Conservation (phyloP, 2,329 filamentous ascomycete species). For the Hymenoscyphus albidus region DNA sequence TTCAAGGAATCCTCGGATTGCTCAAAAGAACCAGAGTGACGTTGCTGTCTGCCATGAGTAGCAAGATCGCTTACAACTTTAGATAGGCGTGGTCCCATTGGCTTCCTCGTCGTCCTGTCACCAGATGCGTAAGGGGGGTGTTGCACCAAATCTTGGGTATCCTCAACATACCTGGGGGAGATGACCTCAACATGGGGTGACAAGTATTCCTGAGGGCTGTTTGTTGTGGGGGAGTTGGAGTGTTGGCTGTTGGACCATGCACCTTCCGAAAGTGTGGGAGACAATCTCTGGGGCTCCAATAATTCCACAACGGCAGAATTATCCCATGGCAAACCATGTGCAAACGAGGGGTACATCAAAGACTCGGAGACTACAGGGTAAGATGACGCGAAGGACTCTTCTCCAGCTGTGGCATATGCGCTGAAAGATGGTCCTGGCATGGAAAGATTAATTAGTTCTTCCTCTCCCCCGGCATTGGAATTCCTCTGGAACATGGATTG, state of each 20-base stretch:
- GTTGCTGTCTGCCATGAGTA: conserved; percentile 21
- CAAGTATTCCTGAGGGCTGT: conserved; percentile 32
- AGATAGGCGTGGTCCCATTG: conserved; percentile 31
- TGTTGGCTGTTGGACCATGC: conserved; percentile 26
- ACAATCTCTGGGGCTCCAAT: conserved; percentile 31
- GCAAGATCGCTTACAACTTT: conserved; percentile 32
- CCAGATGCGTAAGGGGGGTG: conserved; percentile 30
- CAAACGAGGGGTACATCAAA: conserved; percentile 25
- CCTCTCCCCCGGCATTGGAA: conserved; percentile 22
- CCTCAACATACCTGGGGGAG: conserved; percentile 34
- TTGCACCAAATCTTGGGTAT: conserved; percentile 30
- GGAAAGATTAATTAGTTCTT: conserved; percentile 21
- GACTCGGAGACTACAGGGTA: conserved; percentile 22
- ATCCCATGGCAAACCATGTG: conserved; percentile 27
- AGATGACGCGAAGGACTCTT: conserved; percentile 23
- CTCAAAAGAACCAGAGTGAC: conserved; percentile 22
- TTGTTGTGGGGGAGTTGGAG: conserved; percentile 20
- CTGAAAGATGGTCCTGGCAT: conserved; percentile 24
- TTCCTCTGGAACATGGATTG: conserved; percentile 26
- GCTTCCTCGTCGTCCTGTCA: conserved; percentile 30
- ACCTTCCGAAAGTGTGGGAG: conserved; percentile 28
- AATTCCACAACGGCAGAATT: conserved; percentile 19
- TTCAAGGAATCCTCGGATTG: conserved; percentile 31
- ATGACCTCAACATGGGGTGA: conserved; percentile 29
- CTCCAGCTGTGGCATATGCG: conserved; percentile 25